Base-by-base conservation (phyloP, 768 basidiomycete genomes). In the Lentinula sp. region DNA sequence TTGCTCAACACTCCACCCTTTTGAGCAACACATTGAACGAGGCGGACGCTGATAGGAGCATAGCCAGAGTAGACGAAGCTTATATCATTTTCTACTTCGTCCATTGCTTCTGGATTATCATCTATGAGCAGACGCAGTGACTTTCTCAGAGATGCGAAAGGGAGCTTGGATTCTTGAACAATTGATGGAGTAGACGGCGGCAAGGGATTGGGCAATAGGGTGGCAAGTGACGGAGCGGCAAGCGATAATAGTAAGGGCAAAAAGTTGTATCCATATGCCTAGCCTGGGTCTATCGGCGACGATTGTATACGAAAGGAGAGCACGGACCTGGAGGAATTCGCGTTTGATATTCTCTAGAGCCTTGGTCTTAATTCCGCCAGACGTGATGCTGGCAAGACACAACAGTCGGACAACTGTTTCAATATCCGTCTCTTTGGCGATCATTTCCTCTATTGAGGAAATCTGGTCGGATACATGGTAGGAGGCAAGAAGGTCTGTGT, bases 31-130 rank as follows among this genome's bases (percentile, higher is more conserved):
- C 95, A 95, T 74, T 98, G 97, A 2, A 98, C 88, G 7, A 98
- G 81, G 37, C 97, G 85, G 28, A 98, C 74, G 70, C 89, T 92
- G 65, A 98, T 85, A 13, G 97, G 97, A 1, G 97, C 96, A 71
- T 94, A 98, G 18, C 96, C 97, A 0, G 95, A 97, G 75, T 97
- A 99, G 39, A 93, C 91, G 70, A 91, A 98, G 63, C 91, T 88
- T 71, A 98, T 92, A 72, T 99, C 97, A 69, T 93, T 93, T 69
- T 97, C 94, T 37, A 89, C 80, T 68, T 91, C 89, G 63, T 89
- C 90, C 32, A 88, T 73, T 8, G 84, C 84, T 66, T 92, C 90
- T 51, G 83, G 80, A 62, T 77, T 85, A 62, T 95, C 93, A 65
- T 98, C 96, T 68, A 97, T 93, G 15, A 98, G 80, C n/a, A 98